Evolutionary conservation across 2,329 filamentous ascomycete genomes (phyloP).

Genomic region (Calonectria pteridis): DNA sequence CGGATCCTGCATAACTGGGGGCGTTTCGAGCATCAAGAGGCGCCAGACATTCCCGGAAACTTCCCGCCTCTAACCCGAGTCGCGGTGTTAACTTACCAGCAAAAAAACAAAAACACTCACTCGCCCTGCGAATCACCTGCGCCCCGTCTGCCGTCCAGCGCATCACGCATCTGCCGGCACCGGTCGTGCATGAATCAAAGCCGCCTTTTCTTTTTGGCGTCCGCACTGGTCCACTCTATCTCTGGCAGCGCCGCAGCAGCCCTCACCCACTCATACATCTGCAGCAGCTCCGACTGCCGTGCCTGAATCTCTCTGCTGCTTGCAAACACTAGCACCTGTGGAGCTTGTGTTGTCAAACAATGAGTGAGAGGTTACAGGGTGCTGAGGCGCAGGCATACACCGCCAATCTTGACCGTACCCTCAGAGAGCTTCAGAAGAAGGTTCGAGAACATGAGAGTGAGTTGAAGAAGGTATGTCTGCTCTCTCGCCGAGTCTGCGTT

Average conservation of each 20-base stretch:
- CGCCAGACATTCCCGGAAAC: constrained; percentile 16
- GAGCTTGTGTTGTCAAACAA: constrained; percentile 27
- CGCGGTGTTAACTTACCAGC: not conserved
- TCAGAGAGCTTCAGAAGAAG: constrained; percentile 73
- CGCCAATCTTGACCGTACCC: constrained; percentile 73
- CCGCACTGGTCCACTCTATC: constrained; percentile 15
- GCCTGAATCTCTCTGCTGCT: not conserved
- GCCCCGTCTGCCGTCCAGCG: constrained; percentile 12
- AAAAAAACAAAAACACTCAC: constrained; percentile 8
- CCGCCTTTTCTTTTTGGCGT: not conserved
- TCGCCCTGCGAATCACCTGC: constrained; percentile 3
- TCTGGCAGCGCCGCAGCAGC: constrained; percentile 8
- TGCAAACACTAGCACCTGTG: constrained; percentile 20
- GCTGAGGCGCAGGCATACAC: constrained; percentile 47
- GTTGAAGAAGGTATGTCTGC: constrained; percentile 57
- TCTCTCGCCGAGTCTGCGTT: not conserved
- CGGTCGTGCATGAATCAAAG: constrained; percentile 16
- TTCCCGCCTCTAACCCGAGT: not conserved
- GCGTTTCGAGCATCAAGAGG: constrained; percentile 2
- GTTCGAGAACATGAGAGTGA: constrained; percentile 67
- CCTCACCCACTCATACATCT: constrained; percentile 1
- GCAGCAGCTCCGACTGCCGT: not conserved
- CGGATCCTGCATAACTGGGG: constrained; percentile 15
- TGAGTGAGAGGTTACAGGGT: constrained; percentile 42
- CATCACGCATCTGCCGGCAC: constrained; percentile 22